Evolutionary conservation across 1,139 yeast genomes (phyloP).

Genomic region (Taphrina sp.): DNA sequence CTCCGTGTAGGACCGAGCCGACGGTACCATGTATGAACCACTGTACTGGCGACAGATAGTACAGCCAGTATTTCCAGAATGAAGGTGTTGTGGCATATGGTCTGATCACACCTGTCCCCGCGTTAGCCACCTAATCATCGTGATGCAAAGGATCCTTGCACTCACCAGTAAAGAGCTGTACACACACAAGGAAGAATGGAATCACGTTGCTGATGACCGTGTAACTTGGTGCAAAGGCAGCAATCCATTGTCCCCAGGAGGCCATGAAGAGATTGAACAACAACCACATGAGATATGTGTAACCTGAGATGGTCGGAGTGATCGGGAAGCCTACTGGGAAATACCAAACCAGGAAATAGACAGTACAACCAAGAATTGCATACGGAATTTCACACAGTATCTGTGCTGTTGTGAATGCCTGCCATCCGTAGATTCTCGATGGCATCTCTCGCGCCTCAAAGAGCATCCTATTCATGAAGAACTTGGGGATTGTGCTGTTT

Average conservation of each 20-base stretch:
- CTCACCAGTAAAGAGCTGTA: slow-evolving; percentile 53
- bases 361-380: slow-evolving; percentile 52
- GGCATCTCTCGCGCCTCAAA: slow-evolving; percentile 64
- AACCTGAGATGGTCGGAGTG: slow-evolving; percentile 54
- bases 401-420: slow-evolving; percentile 55
- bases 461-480: slow-evolving; percentile 51
- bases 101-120: slow-evolving; percentile 68
- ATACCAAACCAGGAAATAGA: slow-evolving; percentile 59
- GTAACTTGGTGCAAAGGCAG: slow-evolving; percentile 60
- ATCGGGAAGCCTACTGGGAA: slow-evolving; percentile 53
- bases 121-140: no score
- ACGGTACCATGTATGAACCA: slow-evolving; percentile 63
- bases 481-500: slow-evolving; percentile 55
- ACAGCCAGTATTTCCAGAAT: slow-evolving; percentile 64
- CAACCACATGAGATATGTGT: slow-evolving; percentile 59
- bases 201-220: slow-evolving; percentile 61
- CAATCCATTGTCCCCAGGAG: slow-evolving; percentile 40
- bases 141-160: no score
- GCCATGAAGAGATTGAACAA: slow-evolving; percentile 43
- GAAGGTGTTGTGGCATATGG: slow-evolving; percentile 61
- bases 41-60: slow-evolving; percentile 67
- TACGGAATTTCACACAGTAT: slow-evolving; percentile 57
- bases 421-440: slow-evolving; percentile 67
- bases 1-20: slow-evolving; percentile 54
- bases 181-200: slow-evolving; percentile 53